Conservation (phyloP, 148 eudicot genomes). For the Chenopodium suecicum region DNA sequence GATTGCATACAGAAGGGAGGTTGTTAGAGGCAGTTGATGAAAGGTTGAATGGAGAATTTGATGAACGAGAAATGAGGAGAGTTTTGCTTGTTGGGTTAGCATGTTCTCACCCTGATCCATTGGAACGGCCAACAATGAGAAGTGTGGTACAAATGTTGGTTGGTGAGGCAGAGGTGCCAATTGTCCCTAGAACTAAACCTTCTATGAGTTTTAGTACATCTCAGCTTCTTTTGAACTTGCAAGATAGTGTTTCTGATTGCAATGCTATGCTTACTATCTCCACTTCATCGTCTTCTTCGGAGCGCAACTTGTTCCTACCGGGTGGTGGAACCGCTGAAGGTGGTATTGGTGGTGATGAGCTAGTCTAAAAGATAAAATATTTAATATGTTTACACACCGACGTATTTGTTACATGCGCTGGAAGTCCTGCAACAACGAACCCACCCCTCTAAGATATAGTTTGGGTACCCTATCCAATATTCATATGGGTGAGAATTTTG, state of each 20-base stretch:
- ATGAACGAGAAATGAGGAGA: conserved; percentile 59
- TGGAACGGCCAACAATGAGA: conserved; percentile 61
- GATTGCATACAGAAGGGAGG: conserved; percentile 60
- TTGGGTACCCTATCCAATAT: background rate
- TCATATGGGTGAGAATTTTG: background rate
- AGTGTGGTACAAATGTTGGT: conserved; percentile 68
- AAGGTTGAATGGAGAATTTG: conserved; percentile 49
- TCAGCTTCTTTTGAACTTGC: conserved; percentile 59
- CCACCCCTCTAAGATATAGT: background rate
- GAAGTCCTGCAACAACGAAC: background rate
- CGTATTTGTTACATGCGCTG: background rate
- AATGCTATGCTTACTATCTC: conserved; percentile 66
- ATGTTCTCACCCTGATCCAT: conserved; percentile 73
- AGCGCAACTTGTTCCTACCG: conserved; percentile 29
- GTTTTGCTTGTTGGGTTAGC: conserved; percentile 64
- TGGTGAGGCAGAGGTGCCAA: conserved; percentile 67
- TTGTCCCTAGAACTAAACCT: conserved; percentile 66
- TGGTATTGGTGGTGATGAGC: conserved; percentile 15
- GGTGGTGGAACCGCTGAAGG: background rate
- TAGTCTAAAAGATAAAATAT: conserved; percentile 11
- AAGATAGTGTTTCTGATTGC: conserved; percentile 77
- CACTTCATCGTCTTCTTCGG: conserved; percentile 57
- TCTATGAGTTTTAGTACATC: conserved; percentile 62
- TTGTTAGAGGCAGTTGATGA: conserved; percentile 47
- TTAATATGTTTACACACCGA: background rate